These are phyloP conservation scores for Rossbeevera mucosa DNA, from an alignment of 768 basidiomycete species.

Conservation along the genomic window DNA sequence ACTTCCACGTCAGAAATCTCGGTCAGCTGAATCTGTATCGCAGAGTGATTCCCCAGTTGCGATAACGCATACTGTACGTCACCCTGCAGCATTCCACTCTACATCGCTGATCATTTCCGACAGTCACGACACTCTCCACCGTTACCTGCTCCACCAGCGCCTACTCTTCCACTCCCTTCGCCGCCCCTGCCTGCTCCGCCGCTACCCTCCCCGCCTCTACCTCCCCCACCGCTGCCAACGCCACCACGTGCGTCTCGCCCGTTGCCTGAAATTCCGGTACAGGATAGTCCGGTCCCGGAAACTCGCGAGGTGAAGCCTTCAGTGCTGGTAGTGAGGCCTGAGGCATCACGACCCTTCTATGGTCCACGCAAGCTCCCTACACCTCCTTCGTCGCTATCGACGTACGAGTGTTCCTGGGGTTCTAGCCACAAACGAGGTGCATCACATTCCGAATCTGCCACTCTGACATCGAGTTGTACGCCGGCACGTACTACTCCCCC, in stretches of 20 bases:
- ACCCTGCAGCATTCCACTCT: not conserved
- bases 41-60: slow-evolving; percentile 32
- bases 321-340: slow-evolving; percentile 13
- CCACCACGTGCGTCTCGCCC: slow-evolving; percentile 27
- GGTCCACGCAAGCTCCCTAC: slow-evolving; percentile 31
- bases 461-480: slow-evolving; percentile 23
- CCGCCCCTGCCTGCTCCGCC: slow-evolving; percentile 18
- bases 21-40: slow-evolving; percentile 24
- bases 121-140: slow-evolving; percentile 28
- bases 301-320: slow-evolving; percentile 17
- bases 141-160: slow-evolving; percentile 13
- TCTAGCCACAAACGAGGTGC: slow-evolving; percentile 14
- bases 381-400: slow-evolving; percentile 25
- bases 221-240: slow-evolving; percentile 25
- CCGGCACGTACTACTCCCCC: slow-evolving; percentile 30
- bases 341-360: slow-evolving; percentile 17
- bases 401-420: slow-evolving; percentile 19
- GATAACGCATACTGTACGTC: slow-evolving; percentile 24
- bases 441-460: slow-evolving; percentile 24
- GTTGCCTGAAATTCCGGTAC: slow-evolving; percentile 28
- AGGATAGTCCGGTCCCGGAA: slow-evolving; percentile 11
- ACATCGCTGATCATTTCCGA: not conserved
- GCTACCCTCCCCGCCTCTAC: slow-evolving; percentile 21
- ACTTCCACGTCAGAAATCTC: slow-evolving; percentile 37
- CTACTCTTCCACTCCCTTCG: slow-evolving; percentile 10